Evolutionary conservation across 768 basidiomycete species (phyloP), one percentile per base, ranked within the genome.

Genomic region (Lactarius indigo): DNA sequence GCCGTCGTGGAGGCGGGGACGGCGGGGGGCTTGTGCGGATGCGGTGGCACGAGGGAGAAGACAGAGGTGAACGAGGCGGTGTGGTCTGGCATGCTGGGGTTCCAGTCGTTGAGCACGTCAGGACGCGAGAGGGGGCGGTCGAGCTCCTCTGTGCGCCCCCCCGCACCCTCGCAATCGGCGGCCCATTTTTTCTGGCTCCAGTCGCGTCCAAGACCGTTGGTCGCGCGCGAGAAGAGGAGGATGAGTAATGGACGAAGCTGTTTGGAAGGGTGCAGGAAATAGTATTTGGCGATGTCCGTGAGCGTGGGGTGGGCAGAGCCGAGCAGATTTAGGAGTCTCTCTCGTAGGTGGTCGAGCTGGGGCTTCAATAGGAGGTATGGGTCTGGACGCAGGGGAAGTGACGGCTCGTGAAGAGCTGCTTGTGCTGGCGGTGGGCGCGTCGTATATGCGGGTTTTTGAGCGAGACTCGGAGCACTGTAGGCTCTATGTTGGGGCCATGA

Each of bases 231-330:
- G 77, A 97, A 91, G 39, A 99, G 84, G 26, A 99, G 84, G 18
- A 98, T 92, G 41, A 98, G 80, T 61, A 95, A 79, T 3, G 97
- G 94, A 7, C 97, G 86, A 31, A 98, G 81, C 74, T 98, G 95
- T 74, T 95, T 95, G 13, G 94, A 92, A 17, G 90, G 89, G 65
- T 91, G 87, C 58, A 89, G 78, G 75, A 98, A 98, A 79, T 97
- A 98, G 78, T 92, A 95, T 70, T 92, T 85, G 2, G 96, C 95
- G 62, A 97, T 88, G 60, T 91, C 87, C 66, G 89, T 86, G 60
- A 98, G 87, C 4, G 87, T 86, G 1, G 96, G 92, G 76, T 98
- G 93, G 9, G 94, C 90, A 3, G 92, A 89, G 23, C 94, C 95
- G 8, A 98, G 83, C 47, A 98, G 83, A 66, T 81, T 79, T 66